Base-by-base conservation (phyloP, 192 early-diverging fungal species). In the Umbelopsis isabellina region DNA sequence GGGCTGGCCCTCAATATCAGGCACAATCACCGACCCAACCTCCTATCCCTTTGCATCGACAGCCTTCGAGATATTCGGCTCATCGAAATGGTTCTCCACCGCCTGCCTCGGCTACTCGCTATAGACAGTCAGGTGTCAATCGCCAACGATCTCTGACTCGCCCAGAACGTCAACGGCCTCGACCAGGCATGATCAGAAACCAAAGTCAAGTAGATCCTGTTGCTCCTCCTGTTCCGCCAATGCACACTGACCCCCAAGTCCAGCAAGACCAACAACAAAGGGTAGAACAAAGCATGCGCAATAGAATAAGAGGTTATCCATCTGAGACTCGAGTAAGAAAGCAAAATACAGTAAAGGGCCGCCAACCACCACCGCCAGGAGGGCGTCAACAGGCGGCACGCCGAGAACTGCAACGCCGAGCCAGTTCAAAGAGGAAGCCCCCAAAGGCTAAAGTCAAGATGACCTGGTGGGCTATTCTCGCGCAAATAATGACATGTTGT, bases 111-210 rank as follows among this genome's bases (percentile, higher is more conserved):
- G 2, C 55, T 16, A 61, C 5, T 18, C 55, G 55, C 27, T 61
- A 61, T 35, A 61, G 55, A n/a, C 55, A 33, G 12, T 27, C 55
- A 11, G 30, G 10, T 49, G 52, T 85, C 3, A 53, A 72, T 30
- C 67, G 81, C 35, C 72, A 80, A 4, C 70, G 75, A 21, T 85
- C 84, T 2, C 50, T 85, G 47, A 79, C 79, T 47, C 73, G 80
- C 13, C 84, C 84, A 37, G 84, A 85, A 64, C 75, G 84, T 33
- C 76, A 85, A 46, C 72, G 84, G 53, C 84, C 81, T n/a, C 76
- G 80, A 11, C 75, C 61, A n/a, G 79, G 79, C 11, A 81, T 85
- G 74, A 47, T 85, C 18, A 75, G 80, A 23, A 71, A 72, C 0
- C 55, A 44, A 18, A 25, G 16, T 16, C 16, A 15, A 16, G 13